phyloP scores from a whole-genome alignment of 129 eudicot species.

The Daucus carota region DNA sequence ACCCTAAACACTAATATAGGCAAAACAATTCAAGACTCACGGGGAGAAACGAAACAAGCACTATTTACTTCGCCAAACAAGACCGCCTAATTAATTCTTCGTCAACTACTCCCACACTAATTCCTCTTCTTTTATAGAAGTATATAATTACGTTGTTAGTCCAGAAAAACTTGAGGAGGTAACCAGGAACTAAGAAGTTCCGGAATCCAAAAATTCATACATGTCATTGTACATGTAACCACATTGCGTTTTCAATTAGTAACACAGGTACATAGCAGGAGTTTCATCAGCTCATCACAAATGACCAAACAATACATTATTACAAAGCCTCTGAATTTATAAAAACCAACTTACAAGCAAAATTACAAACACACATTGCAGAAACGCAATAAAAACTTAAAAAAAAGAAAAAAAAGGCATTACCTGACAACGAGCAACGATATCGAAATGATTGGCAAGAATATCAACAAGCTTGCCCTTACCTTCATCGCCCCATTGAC shows the following conservation, averaged over 20 bases:
- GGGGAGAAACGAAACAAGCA: neutral
- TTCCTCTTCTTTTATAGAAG: neutral
- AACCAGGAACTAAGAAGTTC: neutral
- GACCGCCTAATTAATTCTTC: neutral
- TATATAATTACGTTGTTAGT: neutral
- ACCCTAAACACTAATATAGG: neutral
- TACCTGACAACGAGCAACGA: slow-evolving; percentile 98
- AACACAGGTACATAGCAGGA: neutral
- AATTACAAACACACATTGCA: neutral
- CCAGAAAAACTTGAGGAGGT: neutral
- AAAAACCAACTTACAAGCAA: neutral
- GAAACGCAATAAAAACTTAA: no score
- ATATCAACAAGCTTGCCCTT: slow-evolving; percentile 97
- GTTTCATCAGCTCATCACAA: neutral
- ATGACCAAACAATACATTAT: no score
- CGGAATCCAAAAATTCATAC: neutral
- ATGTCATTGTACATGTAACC: neutral
- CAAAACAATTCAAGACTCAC: neutral
- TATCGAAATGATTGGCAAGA: slow-evolving; percentile 72
- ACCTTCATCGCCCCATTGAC: slow-evolving; percentile 99
- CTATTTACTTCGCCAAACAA: neutral
- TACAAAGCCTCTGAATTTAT: neutral
- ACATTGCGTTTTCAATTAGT: neutral
- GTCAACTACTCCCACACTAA: neutral
- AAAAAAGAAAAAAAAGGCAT: no score